Conservation (phyloP, 768 basidiomycete species). For the Exsudoporus frostii region DNA sequence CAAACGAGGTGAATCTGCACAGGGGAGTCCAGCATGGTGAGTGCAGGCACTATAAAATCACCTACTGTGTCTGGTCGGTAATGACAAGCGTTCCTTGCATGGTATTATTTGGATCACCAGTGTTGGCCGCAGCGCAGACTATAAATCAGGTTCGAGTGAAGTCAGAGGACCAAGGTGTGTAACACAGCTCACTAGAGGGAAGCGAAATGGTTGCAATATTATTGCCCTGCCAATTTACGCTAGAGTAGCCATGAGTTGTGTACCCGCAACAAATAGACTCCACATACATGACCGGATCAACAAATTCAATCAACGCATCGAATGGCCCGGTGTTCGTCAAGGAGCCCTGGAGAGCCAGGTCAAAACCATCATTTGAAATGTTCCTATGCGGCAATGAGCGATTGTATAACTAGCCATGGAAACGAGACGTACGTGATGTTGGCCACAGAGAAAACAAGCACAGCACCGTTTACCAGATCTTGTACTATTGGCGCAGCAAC, state of each 20-base stretch:
- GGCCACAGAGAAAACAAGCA: slow-evolving; percentile 52
- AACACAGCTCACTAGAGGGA: slow-evolving; percentile 44
- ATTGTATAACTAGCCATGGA: slow-evolving; percentile 36
- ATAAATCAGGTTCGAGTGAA: background rate
- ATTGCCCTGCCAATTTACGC: slow-evolving; percentile 61
- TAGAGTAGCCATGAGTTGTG: slow-evolving; percentile 20
- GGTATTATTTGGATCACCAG: slow-evolving; percentile 61
- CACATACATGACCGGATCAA: slow-evolving; percentile 55
- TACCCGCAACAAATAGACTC: background rate
- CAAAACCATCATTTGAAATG: slow-evolving; percentile 59
- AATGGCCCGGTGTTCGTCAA: slow-evolving; percentile 63
- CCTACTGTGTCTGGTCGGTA: slow-evolving; percentile 48
- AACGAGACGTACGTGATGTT: slow-evolving; percentile 48
- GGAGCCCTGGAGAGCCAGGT: slow-evolving; percentile 56
- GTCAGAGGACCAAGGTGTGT: background rate
- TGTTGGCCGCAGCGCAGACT: slow-evolving; percentile 69
- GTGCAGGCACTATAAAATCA: background rate
- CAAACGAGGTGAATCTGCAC: slow-evolving; percentile 59
- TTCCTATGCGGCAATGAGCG: slow-evolving; percentile 51
- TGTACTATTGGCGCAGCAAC: slow-evolving; percentile 67
- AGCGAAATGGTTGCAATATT: slow-evolving; percentile 62
- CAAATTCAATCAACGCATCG: slow-evolving; percentile 65
- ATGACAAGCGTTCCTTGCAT: slow-evolving; percentile 54
- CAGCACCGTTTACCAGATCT: slow-evolving; percentile 55
- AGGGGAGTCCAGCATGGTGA: background rate